Conservation (phyloP, 1,139 yeast species). For the Lodderomyces margitis region DNA sequence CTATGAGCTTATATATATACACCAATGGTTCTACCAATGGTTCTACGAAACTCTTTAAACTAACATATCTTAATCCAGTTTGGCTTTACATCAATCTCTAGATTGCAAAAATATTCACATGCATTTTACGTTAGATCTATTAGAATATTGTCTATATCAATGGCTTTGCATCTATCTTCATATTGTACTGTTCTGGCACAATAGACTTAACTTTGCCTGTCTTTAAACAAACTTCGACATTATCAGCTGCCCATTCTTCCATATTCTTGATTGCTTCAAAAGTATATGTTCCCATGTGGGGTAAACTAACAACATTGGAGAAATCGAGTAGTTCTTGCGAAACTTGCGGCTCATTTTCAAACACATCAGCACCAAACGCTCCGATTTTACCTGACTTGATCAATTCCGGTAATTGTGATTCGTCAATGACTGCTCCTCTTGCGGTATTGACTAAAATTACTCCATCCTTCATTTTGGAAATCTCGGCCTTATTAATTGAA, state of each 20-base stretch:
- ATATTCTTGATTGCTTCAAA: constrained; percentile 54
- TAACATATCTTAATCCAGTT: too few relatives aligned
- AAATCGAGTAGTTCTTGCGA: constrained; percentile 53
- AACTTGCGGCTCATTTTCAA: constrained; percentile 77
- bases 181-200: constrained; percentile 60
- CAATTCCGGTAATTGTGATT: constrained; percentile 56
- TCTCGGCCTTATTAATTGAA: constrained; percentile 49
- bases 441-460: constrained; percentile 68
- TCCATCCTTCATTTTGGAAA: constrained; percentile 62
- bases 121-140: too few relatives aligned
- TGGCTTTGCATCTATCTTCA: constrained; percentile 8
- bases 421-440: constrained; percentile 74
- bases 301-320: constrained; percentile 63
- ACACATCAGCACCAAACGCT: constrained; percentile 79
- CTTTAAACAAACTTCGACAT: constrained; percentile 39
- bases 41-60: too few relatives aligned
- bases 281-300: constrained; percentile 84
- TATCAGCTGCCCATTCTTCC: constrained; percentile 55
- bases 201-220: constrained; percentile 64
- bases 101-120: too few relatives aligned
- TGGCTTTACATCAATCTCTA: too few relatives aligned
- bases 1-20: too few relatives aligned
- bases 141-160: constrained; percentile 2
- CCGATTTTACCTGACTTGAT: constrained; percentile 70
- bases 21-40: too few relatives aligned